phyloP scores from a whole-genome alignment of 805 yeast species.

The Metschnikowia hibisci region DNA sequence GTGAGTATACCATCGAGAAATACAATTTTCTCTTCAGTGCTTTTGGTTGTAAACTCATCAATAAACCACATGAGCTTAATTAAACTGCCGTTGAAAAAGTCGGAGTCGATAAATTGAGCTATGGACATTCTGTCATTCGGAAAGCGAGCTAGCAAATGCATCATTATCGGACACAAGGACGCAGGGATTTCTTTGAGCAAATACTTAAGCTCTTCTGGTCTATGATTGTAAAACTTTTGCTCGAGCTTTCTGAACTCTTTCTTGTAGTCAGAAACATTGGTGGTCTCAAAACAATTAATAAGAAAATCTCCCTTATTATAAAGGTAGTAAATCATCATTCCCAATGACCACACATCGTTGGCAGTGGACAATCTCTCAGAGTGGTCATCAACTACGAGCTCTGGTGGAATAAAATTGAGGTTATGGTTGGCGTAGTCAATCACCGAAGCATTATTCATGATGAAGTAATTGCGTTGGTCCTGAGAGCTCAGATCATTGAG shows the following conservation, averaged over 20 bases:
- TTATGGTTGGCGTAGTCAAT: conserved; percentile 75
- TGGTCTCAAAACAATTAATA: conserved; percentile 39
- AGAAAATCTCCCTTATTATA: conserved; percentile 53
- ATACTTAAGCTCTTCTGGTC: conserved; percentile 33
- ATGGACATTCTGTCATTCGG: conserved; percentile 57
- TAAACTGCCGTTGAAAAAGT: conserved; percentile 77
- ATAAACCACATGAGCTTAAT: conserved; percentile 75
- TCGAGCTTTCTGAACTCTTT: conserved; percentile 49
- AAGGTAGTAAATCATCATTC: conserved; percentile 66
- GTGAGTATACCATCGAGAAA: conserved; percentile 64
- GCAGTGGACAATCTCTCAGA: conserved; percentile 50
- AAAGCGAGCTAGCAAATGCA: conserved; percentile 52
- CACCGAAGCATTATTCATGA: conserved; percentile 71
- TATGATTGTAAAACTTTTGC: conserved; percentile 38
- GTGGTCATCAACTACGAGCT: conserved; percentile 58
- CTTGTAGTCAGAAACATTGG: conserved; percentile 58
- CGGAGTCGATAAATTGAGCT: conserved; percentile 65
- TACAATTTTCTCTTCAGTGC: conserved; percentile 58
- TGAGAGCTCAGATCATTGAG: conserved; percentile 46
- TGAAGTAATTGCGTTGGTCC: conserved; percentile 53
- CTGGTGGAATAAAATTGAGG: conserved; percentile 81
- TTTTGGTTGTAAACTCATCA: conserved; percentile 78
- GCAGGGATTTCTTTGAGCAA: conserved; percentile 58
- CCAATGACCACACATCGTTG: conserved; percentile 83
- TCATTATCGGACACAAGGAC: conserved; percentile 46